These are phyloP conservation scores for Fusarium foetens DNA, from an alignment of 2,329 filamentous ascomycete genomes.

Conservation along the genomic window DNA sequence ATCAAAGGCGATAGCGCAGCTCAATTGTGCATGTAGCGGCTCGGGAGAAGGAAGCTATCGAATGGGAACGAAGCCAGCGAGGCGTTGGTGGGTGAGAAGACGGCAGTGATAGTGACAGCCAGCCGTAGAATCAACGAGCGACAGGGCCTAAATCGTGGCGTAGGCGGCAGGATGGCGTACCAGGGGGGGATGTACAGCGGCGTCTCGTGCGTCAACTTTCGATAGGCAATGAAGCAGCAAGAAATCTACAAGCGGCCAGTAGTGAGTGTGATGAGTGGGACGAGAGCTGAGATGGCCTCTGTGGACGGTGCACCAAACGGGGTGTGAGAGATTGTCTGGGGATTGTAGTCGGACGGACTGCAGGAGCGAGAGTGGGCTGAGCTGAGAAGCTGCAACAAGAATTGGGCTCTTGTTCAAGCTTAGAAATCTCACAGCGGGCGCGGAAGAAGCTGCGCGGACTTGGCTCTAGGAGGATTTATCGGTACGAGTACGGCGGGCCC, in stretches of 20 bases:
- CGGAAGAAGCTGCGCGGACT: slow-evolving; percentile 42
- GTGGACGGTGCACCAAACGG: slow-evolving; percentile 41
- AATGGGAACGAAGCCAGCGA: slow-evolving; percentile 35
- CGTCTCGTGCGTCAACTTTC: slow-evolving; percentile 37
- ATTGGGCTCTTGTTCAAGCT: slow-evolving; percentile 34
- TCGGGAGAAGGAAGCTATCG: slow-evolving; percentile 28
- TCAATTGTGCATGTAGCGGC: slow-evolving; percentile 43
- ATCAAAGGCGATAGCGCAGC: slow-evolving; percentile 16
- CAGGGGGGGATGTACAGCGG: slow-evolving; percentile 37
- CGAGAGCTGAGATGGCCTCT: slow-evolving; percentile 46
- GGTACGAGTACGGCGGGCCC: slow-evolving; percentile 23
- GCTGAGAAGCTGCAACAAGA: slow-evolving; percentile 38
- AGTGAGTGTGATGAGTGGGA: slow-evolving; percentile 45
- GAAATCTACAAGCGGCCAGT: slow-evolving; percentile 34
- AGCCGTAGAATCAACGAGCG: slow-evolving; percentile 40
- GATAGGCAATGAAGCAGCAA: slow-evolving; percentile 38
- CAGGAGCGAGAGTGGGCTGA: slow-evolving; percentile 35
- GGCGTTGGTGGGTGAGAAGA: slow-evolving; percentile 29
- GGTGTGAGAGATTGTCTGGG: slow-evolving; percentile 40
- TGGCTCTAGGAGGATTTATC: slow-evolving; percentile 18
- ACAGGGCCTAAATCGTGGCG: slow-evolving; percentile 41
- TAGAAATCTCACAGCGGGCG: slow-evolving; percentile 37
- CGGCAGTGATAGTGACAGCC: slow-evolving; percentile 33
- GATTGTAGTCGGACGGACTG: slow-evolving; percentile 38
- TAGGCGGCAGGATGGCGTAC: slow-evolving; percentile 41